Conservation (phyloP, 495 filamentous ascomycete genomes). For the Penicillium cataractarum region DNA sequence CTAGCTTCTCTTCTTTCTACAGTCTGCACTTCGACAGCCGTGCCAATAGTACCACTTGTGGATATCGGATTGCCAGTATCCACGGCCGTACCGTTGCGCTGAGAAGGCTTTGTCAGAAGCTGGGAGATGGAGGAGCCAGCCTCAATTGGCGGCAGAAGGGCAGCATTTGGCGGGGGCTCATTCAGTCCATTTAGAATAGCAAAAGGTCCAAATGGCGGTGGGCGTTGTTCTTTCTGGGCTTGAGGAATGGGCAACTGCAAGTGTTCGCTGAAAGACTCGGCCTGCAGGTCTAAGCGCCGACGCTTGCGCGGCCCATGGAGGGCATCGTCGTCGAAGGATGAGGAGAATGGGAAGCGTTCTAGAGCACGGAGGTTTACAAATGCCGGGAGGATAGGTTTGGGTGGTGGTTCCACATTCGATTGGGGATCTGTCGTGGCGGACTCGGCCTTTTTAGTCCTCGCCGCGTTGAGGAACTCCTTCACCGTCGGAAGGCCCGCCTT, state of each 20-base stretch:
- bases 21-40: conserved; percentile 30
- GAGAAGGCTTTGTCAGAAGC: conserved; percentile 43
- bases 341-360: conserved; percentile 49
- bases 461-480: conserved; percentile 40
- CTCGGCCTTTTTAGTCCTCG: conserved; percentile 43
- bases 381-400: conserved; percentile 49
- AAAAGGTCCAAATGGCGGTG: conserved; percentile 54
- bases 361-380: conserved; percentile 53
- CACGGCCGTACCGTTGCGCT: conserved; percentile 23
- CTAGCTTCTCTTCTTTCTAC: conserved; percentile 41
- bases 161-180: conserved; percentile 74
- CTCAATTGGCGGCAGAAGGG: conserved; percentile 73
- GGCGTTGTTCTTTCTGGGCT: conserved; percentile 50
- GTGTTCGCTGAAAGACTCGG: conserved; percentile 53
- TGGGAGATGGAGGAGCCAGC: conserved; percentile 50
- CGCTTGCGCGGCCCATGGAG: conserved; percentile 44
- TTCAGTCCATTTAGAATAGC: conserved; percentile 75
- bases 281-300: conserved; percentile 44
- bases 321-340: conserved; percentile 46
- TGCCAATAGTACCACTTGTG: conserved; percentile 23
- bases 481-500: conserved; percentile 35
- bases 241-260: conserved; percentile 54
- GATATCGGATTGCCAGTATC: conserved; percentile 30
- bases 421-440: conserved; percentile 31
- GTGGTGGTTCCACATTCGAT: conserved; percentile 40